phyloP scores from a whole-genome alignment of 257 asterid genomes.

The Solanum sparsipilum region DNA sequence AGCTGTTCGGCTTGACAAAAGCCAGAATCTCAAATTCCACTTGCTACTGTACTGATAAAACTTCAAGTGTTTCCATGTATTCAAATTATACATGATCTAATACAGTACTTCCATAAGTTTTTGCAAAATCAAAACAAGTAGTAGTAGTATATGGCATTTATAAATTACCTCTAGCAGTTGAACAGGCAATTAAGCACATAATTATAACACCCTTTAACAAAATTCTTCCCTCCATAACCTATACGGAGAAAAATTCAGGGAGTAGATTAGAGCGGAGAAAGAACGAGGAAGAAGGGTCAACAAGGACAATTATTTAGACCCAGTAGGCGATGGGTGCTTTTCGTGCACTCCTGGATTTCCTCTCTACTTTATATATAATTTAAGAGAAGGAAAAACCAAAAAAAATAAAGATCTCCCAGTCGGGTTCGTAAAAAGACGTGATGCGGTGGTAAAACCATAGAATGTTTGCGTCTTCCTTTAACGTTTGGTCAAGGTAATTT shows the following conservation, averaged over 20 bases:
- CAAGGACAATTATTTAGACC: neutral
- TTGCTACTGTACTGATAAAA: neutral
- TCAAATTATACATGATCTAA: neutral
- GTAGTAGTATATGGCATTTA: neutral
- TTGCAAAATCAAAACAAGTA: neutral
- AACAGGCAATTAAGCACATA: constrained; percentile 5
- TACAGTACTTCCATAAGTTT: neutral
- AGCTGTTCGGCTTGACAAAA: neutral
- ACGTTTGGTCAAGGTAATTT: neutral
- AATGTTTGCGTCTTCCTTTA: neutral
- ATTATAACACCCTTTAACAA: constrained; percentile 14
- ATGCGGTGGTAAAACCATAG: neutral
- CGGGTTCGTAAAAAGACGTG: neutral
- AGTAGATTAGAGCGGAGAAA: neutral
- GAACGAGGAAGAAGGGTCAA: neutral
- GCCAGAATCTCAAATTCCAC: neutral
- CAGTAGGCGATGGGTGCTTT: neutral
- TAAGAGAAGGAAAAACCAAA: neutral
- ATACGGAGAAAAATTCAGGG: neutral
- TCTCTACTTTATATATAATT: neutral
- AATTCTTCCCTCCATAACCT: constrained; percentile 15
- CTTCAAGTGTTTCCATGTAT: neutral
- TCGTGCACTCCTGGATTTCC: neutral
- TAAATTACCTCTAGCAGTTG: constrained; percentile 28
- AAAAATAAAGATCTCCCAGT: neutral